Conservation (phyloP, 257 asterid species). For the Rhazya stricta region DNA sequence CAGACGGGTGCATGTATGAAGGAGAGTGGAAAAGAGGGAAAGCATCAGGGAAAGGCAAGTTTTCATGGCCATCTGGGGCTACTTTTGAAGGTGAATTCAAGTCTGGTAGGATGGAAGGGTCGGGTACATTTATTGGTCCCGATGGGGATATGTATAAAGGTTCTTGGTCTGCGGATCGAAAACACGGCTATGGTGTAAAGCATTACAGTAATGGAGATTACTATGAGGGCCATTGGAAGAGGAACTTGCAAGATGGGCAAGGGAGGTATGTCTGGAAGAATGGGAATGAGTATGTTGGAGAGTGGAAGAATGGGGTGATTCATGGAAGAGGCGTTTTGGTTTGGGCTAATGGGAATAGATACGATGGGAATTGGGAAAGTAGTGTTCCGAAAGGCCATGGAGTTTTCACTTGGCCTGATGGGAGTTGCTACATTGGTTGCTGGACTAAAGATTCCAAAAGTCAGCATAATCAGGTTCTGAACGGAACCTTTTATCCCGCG, state of each 20-base stretch:
- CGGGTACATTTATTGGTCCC: conserved; percentile 71
- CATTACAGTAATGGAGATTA: conserved; percentile 80
- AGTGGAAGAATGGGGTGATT: conserved; percentile 79
- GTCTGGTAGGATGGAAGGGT: conserved; percentile 93
- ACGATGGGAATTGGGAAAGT: conserved; percentile 78
- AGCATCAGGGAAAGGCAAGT: conserved; percentile 77
- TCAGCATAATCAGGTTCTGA: conserved; percentile 36
- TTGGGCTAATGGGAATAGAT: conserved; percentile 81
- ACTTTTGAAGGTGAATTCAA: conserved; percentile 81
- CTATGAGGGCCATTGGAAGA: conserved; percentile 81
- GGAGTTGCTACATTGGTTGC: conserved; percentile 72
- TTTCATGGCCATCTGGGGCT: conserved; percentile 98
- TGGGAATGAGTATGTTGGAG: conserved; percentile 81
- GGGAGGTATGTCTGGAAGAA: conserved; percentile 84
- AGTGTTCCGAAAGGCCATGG: conserved; percentile 83
- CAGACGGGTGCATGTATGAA: conserved; percentile 91
- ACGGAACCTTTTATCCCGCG: conserved; percentile 75
- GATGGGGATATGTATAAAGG: conserved; percentile 79
- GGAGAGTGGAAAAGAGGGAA: conserved; percentile 97
- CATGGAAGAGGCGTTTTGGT: conserved; percentile 77
- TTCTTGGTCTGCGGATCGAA: conserved; percentile 74
- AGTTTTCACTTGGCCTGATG: conserved; percentile 90
- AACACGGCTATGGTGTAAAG: conserved; percentile 81
- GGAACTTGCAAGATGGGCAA: conserved; percentile 75
- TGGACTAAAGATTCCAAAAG: conserved; percentile 50